phyloP scores from a whole-genome alignment of 2,329 filamentous ascomycete genomes.

The Arachnomyces sp. region DNA sequence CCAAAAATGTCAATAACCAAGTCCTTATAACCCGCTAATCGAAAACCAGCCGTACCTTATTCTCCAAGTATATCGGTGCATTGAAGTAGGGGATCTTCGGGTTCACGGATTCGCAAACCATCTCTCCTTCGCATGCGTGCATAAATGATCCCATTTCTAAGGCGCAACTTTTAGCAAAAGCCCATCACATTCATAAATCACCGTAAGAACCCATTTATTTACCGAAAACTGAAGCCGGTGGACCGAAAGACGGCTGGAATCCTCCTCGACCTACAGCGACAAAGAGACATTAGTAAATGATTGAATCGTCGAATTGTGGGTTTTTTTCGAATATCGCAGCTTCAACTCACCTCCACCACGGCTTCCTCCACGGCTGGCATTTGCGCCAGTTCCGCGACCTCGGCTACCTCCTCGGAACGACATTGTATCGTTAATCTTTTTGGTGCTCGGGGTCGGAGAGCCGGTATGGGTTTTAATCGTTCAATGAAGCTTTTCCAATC shows the following conservation, averaged over 20 bases:
- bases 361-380: conserved; percentile 38
- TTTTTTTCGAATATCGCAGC: conserved; percentile 2
- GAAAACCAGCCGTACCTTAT: conserved; percentile 58
- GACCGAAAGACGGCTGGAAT: conserved; percentile 55
- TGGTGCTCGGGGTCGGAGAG: not conserved
- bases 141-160: conserved; percentile 88
- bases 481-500: not conserved
- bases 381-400: conserved; percentile 45
- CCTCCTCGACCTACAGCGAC: conserved; percentile 50
- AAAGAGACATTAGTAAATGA: conserved; percentile 2
- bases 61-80: conserved; percentile 96
- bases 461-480: not conserved
- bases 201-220: conserved; percentile 16
- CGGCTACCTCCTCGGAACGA: conserved; percentile 56
- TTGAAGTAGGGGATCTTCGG: conserved; percentile 98
- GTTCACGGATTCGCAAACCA: conserved; percentile 94
- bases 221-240: conserved; percentile 55
- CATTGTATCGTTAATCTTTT: conserved; percentile 40
- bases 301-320: not conserved
- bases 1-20: conserved; percentile 3
- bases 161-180: conserved; percentile 24
- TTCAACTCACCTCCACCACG: conserved; percentile 37
- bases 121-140: conserved; percentile 93
- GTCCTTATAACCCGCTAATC: conserved; percentile 6
- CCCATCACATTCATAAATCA: conserved; percentile 1